Percentiles rank a stretch among this genome's conserved stretches.
Conservation (phyloP, 2,329 filamentous ascomycete species). For the Verticillium nubilum region DNA sequence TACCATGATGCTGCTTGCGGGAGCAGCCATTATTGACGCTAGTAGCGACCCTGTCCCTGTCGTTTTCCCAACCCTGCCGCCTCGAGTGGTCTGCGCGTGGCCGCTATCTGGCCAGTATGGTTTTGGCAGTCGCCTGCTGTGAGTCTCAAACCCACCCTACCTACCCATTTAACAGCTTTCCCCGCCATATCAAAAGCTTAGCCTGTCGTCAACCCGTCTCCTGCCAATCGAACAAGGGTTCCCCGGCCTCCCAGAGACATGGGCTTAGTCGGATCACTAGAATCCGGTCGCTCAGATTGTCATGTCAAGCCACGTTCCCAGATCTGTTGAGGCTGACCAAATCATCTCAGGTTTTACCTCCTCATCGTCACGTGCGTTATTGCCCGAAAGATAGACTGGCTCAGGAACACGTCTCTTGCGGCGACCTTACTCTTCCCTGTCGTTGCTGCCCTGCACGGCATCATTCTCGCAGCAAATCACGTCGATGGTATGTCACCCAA, state of each 20-base stretch:
- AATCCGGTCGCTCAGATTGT: too few relatives aligned
- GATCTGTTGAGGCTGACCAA: too few relatives aligned
- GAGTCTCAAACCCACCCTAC: constrained; percentile 17
- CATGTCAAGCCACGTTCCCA: too few relatives aligned
- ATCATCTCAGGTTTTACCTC: constrained; percentile 49
- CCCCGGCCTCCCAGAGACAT: too few relatives aligned
- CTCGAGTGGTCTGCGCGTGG: constrained; percentile 49
- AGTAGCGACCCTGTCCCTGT: too few relatives aligned
- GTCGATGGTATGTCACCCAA: constrained; percentile 40
- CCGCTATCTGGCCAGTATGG: constrained; percentile 54
- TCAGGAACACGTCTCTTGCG: constrained; percentile 57
- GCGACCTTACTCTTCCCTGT: constrained; percentile 58
- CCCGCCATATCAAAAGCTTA: too few relatives aligned
- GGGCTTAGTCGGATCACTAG: too few relatives aligned
- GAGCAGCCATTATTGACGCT: too few relatives aligned
- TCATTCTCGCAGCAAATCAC: constrained; percentile 55
- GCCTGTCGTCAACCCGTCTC: too few relatives aligned
- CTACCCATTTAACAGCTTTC: too few relatives aligned
- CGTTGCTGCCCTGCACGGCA: constrained; percentile 57
- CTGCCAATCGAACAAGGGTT: not conserved
- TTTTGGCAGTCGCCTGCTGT: constrained; percentile 46
- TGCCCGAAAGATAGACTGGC: constrained; percentile 56
- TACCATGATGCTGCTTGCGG: too few relatives aligned
- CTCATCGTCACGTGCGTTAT: constrained; percentile 59
- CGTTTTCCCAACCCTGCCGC: too few relatives aligned